phyloP scores from a whole-genome alignment of 331 rosid species.

The Malus hybrid region DNA sequence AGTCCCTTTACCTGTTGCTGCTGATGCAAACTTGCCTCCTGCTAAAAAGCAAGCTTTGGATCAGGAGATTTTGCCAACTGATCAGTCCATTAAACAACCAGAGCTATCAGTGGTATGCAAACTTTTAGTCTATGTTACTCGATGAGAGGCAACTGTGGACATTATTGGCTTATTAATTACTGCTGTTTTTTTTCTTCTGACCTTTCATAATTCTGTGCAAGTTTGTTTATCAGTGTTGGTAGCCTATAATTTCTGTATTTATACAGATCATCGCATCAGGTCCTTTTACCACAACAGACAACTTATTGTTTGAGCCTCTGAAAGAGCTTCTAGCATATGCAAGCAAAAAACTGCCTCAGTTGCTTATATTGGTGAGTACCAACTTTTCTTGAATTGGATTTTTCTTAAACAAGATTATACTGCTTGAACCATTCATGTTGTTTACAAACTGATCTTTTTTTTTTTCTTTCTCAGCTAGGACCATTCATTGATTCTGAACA shows the following conservation, averaged over 20 bases:
- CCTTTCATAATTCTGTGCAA: background rate
- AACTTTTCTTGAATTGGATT: slow-evolving; percentile 11
- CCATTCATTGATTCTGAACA: slow-evolving; percentile 94
- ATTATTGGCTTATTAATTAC: background rate
- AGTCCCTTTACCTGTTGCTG: slow-evolving; percentile 35
- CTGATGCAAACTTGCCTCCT: slow-evolving; percentile 49
- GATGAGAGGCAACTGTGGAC: background rate
- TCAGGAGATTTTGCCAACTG: slow-evolving; percentile 35
- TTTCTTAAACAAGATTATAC: background rate
- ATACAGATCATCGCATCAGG: slow-evolving; percentile 88
- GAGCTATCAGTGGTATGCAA: slow-evolving; percentile 63
- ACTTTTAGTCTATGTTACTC: slow-evolving; percentile 7
- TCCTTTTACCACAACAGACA: slow-evolving; percentile 87
- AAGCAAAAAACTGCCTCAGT: slow-evolving; percentile 68
- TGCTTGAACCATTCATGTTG: background rate
- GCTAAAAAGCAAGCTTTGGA: slow-evolving; percentile 71
- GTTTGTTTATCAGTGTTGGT: background rate
- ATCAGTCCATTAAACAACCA: slow-evolving; percentile 26
- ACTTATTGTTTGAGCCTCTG: slow-evolving; percentile 83
- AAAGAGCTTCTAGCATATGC: slow-evolving; percentile 76
- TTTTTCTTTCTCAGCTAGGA: slow-evolving; percentile 46
- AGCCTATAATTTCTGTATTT: slow-evolving; percentile 6
- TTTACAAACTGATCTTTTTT: slow-evolving; percentile 16
- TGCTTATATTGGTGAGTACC: slow-evolving; percentile 64
- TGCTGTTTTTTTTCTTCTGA: too few relatives aligned